Base-by-base conservation (phyloP, 192 early-diverging fungal genomes). In the Coemansia sp. region DNA sequence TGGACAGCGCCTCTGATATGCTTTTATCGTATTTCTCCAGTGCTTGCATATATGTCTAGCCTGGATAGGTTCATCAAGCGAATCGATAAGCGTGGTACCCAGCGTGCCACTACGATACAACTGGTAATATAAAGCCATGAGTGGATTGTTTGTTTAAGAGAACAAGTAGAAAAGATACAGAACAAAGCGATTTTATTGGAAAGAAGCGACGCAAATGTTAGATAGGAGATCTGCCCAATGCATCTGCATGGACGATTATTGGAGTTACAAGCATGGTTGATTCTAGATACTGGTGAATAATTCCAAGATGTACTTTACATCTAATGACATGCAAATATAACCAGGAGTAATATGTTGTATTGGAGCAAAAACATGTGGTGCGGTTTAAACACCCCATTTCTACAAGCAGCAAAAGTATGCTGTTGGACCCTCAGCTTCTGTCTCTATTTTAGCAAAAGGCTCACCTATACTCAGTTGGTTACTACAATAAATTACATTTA, bases 21-120 rank as follows among this genome's bases (percentile, higher is more conserved):
- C 89, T 94, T 65, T 77, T 82, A 64, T 85, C 80, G 48, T 71
- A 82, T 84, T 97, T 94, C 36, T 74, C 74, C n/a, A 98, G 84
- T 17, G 98, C 91, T 46, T 91, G 89, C 87, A 97, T 97, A 99
- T 91, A 61, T 92, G 90, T 3, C 89, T 90, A 21, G 90, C 89
- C 66, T 89, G 86, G 74, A 98, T 94, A 71, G 98, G 87, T 61
- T 98, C 98, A 77, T 99, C 95, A n/a, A 99, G 85, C 2, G 98
- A 91, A 71, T 99, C 96, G 8, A 93, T 97, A 71, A 99, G 85
- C 17, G 98, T 93, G 36, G 86, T 86, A 4, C 98, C 98, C 38
- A 98, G 86, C 48, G 95, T 90, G 68, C 87, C 86, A 32, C 78
- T 82, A 38, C 89, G 87, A 65, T 92, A 92, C 39, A 91, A 85